These are phyloP conservation scores for Zymoseptoria tritici DNA, from an alignment of 2,329 filamentous ascomycete species.

Conservation along the genomic window DNA sequence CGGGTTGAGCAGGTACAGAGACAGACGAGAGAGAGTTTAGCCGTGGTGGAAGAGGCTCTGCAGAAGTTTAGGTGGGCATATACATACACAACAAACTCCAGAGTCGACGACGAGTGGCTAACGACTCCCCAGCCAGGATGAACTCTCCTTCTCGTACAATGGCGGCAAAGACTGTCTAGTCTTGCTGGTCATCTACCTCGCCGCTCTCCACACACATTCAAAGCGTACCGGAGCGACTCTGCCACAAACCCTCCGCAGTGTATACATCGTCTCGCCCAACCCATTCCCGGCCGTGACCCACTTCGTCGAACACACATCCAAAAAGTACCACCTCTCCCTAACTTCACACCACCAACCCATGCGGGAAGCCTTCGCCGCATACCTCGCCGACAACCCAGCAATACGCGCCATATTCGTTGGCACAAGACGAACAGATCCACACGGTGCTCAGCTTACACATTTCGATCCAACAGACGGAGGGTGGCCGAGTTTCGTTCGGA, in stretches of 20 bases:
- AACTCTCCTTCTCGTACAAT: constrained; percentile 90
- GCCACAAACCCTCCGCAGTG: constrained; percentile 59
- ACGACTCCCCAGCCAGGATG: constrained; percentile 51
- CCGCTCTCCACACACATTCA: constrained; percentile 43
- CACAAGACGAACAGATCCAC: constrained; percentile 84
- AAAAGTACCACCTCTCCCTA: constrained; percentile 67
- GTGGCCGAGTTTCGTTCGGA: constrained; percentile 87
- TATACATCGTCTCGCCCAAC: constrained; percentile 80
- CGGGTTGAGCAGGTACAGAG: constrained; percentile 59
- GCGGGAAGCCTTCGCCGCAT: constrained; percentile 71
- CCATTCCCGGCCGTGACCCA: constrained; percentile 80
- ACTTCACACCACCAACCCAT: constrained; percentile 70
- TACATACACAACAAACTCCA: background rate
- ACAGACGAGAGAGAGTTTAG: constrained; percentile 66
- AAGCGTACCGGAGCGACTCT: constrained; percentile 23
- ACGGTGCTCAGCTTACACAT: constrained; percentile 67
- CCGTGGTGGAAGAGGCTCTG: constrained; percentile 68
- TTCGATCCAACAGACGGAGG: constrained; percentile 83
- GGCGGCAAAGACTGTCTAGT: constrained; percentile 97
- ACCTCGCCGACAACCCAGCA: constrained; percentile 56
- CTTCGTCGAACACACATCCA: constrained; percentile 64
- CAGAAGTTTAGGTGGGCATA: constrained; percentile 61
- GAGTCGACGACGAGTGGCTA: background rate
- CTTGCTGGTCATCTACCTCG: constrained; percentile 78
- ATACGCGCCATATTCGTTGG: constrained; percentile 80